phyloP scores from a whole-genome alignment of 2,329 filamentous ascomycete genomes.

The Paecilomyces dactylethromorphus region DNA sequence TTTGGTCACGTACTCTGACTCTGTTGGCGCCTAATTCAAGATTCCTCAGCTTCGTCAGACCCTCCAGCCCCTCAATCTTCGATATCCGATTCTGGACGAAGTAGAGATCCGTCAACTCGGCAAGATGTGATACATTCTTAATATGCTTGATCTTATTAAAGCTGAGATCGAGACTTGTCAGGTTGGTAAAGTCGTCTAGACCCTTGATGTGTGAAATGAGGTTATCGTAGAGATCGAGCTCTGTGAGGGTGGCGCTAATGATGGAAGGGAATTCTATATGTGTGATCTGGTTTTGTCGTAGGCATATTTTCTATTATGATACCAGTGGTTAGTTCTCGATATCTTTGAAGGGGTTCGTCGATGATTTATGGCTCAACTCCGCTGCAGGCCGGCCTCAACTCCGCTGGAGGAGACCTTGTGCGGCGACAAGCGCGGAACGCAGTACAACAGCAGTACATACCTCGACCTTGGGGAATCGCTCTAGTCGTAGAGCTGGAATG shows the following conservation, averaged over 20 bases:
- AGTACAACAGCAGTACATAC: constrained; percentile 29
- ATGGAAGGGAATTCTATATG: constrained; percentile 66
- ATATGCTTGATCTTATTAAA: constrained; percentile 99
- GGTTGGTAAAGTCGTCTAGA: constrained; percentile 67
- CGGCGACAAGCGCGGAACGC: background rate
- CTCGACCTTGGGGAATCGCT: constrained; percentile 69
- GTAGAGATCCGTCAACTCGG: constrained; percentile 73
- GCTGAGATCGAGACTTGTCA: constrained; percentile 79
- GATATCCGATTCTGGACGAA: constrained; percentile 93
- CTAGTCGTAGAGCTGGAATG: constrained; percentile 69
- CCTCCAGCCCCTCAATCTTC: constrained; percentile 76
- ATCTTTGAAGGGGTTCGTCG: background rate
- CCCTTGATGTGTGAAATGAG: constrained; percentile 80
- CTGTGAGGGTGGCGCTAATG: constrained; percentile 62
- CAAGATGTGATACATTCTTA: constrained; percentile 75
- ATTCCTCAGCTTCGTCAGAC: constrained; percentile 67
- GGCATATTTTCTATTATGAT: constrained; percentile 59
- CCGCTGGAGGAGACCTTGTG: background rate
- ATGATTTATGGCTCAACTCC: no score
- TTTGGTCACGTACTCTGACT: constrained; percentile 52
- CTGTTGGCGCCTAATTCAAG: constrained; percentile 89
- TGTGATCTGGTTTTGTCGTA: constrained; percentile 86
- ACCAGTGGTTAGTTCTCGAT: background rate
- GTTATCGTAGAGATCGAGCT: constrained; percentile 96
- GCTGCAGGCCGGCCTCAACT: background rate